phyloP scores from a whole-genome alignment of 1,139 yeast genomes.

The Hanseniaspora sp. region DNA sequence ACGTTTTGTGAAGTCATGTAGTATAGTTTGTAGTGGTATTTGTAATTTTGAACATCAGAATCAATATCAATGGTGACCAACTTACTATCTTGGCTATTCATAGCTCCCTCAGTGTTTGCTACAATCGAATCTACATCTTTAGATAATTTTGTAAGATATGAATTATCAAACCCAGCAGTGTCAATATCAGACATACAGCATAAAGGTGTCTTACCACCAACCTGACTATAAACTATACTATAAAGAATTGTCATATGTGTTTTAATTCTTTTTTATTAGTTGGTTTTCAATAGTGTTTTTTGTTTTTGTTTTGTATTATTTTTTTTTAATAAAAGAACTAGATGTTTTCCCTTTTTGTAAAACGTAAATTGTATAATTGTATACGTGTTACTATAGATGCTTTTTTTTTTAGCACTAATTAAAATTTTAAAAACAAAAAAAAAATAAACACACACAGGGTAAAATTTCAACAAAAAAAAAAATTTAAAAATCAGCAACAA shows the following conservation, averaged over 20 bases:
- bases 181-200: constrained; percentile 15
- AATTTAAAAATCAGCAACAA: too few relatives aligned
- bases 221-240: constrained; percentile 13
- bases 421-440: too few relatives aligned
- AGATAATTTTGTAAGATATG: constrained; percentile 4
- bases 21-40: constrained; percentile 10
- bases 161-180: constrained; percentile 13
- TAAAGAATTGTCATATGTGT: constrained; percentile 5
- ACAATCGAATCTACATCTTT: constrained; percentile 11
- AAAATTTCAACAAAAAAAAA: too few relatives aligned
- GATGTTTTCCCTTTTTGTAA: too few relatives aligned
- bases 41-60: constrained; percentile 14
- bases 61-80: constrained; percentile 13
- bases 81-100: constrained; percentile 11
- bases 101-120: constrained; percentile 3
- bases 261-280: not conserved
- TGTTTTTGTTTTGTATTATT: too few relatives aligned
- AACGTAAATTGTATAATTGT: too few relatives aligned
- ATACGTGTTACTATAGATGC: too few relatives aligned
- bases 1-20: constrained; percentile 13
- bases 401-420: too few relatives aligned
- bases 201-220: constrained; percentile 11
- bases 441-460: too few relatives aligned
- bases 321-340: not conserved
- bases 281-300: not conserved